A percentile compares a stretch with the other conserved stretches of the same genome.
Conservation (phyloP, 768 basidiomycete genomes). For the Coprinellus micaceus region DNA sequence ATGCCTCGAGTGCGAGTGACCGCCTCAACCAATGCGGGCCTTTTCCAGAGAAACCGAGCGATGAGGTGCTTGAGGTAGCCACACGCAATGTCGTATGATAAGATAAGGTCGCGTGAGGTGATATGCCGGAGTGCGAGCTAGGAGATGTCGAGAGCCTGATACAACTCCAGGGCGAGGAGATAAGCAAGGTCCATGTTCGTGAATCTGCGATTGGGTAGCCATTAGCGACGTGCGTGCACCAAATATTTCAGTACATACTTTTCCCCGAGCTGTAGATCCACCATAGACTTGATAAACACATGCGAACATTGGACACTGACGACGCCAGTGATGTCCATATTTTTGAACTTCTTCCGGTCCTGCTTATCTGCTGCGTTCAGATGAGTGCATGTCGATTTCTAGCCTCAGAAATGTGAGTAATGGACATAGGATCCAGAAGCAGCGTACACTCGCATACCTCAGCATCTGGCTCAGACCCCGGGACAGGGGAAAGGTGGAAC, state of each 20-base stretch:
- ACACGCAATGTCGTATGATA: conserved; percentile 27
- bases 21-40: conserved; percentile 10
- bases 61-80: conserved; percentile 16
- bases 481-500: too few relatives aligned
- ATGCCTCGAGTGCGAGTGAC: conserved; percentile 11
- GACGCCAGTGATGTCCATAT: conserved; percentile 23
- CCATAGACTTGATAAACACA: conserved; percentile 17
- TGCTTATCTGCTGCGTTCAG: conserved; percentile 23
- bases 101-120: not conserved
- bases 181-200: conserved; percentile 18
- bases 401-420: not conserved
- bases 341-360: conserved; percentile 26
- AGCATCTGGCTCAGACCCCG: too few relatives aligned
- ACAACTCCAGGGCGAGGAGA: conserved; percentile 4
- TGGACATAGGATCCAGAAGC: too few relatives aligned
- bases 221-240: not conserved
- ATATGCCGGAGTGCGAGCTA: not conserved
- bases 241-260: conserved; percentile 11
- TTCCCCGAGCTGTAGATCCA: conserved; percentile 28
- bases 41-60: conserved; percentile 12
- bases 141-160: not conserved
- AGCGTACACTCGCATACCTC: too few relatives aligned
- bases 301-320: conserved; percentile 26
- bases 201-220: conserved; percentile 13
- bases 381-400: conserved; percentile 21